Conservation (phyloP, 2,329 filamentous ascomycete genomes). For the Corynespora cassiicola region DNA sequence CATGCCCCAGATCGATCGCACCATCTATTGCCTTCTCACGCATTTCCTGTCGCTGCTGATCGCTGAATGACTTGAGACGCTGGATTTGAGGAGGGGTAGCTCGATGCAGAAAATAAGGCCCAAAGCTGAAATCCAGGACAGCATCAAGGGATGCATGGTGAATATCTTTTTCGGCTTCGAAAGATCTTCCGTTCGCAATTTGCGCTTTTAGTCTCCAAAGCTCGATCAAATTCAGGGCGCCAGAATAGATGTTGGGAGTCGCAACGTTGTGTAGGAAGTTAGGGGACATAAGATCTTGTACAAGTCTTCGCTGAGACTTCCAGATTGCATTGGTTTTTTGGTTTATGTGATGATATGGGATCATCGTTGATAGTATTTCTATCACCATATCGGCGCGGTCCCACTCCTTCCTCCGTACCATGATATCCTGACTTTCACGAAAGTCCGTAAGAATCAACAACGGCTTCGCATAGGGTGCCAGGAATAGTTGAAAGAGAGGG, state of each 20-base stretch:
- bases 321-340: constrained; percentile 37
- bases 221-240: constrained; percentile 35
- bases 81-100: too few relatives aligned
- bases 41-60: too few relatives aligned
- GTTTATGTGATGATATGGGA: constrained; percentile 42
- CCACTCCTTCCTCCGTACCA: constrained; percentile 55
- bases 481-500: constrained; percentile 58
- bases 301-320: constrained; percentile 41
- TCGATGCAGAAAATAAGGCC: too few relatives aligned
- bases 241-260: constrained; percentile 43
- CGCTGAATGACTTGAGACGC: too few relatives aligned
- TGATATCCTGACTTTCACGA: constrained; percentile 53
- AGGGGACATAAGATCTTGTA: constrained; percentile 49
- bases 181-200: constrained; percentile 39
- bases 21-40: too few relatives aligned
- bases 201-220: constrained; percentile 44
- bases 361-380: constrained; percentile 42
- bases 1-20: too few relatives aligned
- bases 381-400: constrained; percentile 46
- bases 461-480: constrained; percentile 52
- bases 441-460: constrained; percentile 54
- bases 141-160: constrained; percentile 23
- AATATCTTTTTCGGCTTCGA: constrained; percentile 39
- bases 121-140: constrained; percentile 19
- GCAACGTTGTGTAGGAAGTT: constrained; percentile 42